Percentiles rank a stretch among this genome's conserved stretches.
Conservation (phyloP, 2,329 filamentous ascomycete species). For the Anisogramma anomala region DNA sequence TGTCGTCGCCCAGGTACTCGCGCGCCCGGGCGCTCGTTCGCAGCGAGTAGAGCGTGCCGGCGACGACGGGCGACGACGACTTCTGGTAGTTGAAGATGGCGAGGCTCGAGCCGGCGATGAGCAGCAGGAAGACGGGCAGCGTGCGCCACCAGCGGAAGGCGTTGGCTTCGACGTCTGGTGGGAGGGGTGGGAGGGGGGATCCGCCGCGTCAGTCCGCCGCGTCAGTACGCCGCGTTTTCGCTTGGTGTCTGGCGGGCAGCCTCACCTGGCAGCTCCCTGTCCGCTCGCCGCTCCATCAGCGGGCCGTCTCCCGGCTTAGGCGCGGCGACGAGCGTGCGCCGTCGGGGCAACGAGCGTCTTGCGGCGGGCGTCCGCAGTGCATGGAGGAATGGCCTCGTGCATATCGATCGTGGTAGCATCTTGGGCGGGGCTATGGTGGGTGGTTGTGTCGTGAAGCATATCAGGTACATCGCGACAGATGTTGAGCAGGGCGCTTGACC, state of each 20-base stretch:
- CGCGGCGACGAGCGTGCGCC: slow-evolving; percentile 41
- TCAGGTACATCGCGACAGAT: too few species aligned
- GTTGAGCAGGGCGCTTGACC: too few species aligned
- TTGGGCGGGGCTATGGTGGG: too few species aligned
- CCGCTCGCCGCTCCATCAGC: slow-evolving; percentile 51
- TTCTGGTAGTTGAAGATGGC: slow-evolving; percentile 99
- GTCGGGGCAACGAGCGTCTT: slow-evolving; percentile 18
- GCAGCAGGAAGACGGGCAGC: slow-evolving; percentile 65
- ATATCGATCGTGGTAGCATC: slow-evolving; percentile 12
- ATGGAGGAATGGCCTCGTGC: slow-evolving; percentile 9
- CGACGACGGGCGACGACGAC: slow-evolving; percentile 73
- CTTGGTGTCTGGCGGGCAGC: not conserved
- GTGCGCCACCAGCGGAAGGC: slow-evolving; percentile 56
- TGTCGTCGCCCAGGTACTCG: slow-evolving; percentile 71
- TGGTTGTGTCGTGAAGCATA: too few species aligned
- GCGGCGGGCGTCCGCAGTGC: slow-evolving; percentile 1
- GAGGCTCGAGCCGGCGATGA: slow-evolving; percentile 60
- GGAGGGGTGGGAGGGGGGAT: too few species aligned
- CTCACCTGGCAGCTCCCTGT: slow-evolving; percentile 55
- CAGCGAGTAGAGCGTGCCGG: slow-evolving; percentile 80
- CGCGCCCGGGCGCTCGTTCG: slow-evolving; percentile 68
- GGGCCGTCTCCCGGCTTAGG: slow-evolving; percentile 50
- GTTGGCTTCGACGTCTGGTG: slow-evolving; percentile 30
- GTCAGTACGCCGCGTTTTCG: not conserved
- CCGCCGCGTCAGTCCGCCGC: too few species aligned